A percentile compares a stretch with the other conserved stretches of the same genome.
These are phyloP conservation scores for Cytospora chrysosperma DNA, from an alignment of 2,329 filamentous ascomycete genomes.

Conservation along the genomic window DNA sequence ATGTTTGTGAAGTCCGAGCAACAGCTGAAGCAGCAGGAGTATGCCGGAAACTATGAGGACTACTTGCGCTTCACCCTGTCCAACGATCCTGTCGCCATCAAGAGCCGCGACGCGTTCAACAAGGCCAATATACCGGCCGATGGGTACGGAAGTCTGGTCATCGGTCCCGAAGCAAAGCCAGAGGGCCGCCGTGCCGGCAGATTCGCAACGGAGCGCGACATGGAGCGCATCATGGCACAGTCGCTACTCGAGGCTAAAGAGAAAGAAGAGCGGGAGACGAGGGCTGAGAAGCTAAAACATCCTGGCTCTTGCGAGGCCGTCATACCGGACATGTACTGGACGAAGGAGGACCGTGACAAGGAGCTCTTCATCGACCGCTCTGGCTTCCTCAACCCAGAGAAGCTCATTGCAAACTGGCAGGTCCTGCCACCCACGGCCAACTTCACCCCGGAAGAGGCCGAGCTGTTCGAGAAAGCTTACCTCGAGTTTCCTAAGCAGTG, in stretches of 20 bases:
- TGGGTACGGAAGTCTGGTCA: constrained; percentile 30
- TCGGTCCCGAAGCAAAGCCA: constrained; percentile 49
- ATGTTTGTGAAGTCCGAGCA: constrained; percentile 40
- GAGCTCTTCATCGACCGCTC: constrained; percentile 64
- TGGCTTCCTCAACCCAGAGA: constrained; percentile 62
- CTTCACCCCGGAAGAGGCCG: constrained; percentile 69
- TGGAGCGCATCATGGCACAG: constrained; percentile 70
- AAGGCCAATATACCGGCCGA: constrained; percentile 35
- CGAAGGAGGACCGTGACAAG: constrained; percentile 56
- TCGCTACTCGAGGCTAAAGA: constrained; percentile 71
- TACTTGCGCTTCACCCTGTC: constrained; percentile 59
- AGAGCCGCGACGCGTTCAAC: constrained; percentile 55
- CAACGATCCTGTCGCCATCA: constrained; percentile 52
- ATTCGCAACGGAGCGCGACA: constrained; percentile 70
- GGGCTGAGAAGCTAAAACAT: constrained; percentile 65
- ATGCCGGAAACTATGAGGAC: constrained; percentile 47
- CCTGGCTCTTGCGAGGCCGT: constrained; percentile 64
- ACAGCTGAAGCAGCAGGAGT: constrained; percentile 39
- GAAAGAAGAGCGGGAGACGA: constrained; percentile 63
- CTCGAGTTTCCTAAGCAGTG: constrained; percentile 78
- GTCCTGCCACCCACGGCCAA: constrained; percentile 72
- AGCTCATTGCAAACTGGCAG: constrained; percentile 68
- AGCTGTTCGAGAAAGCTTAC: constrained; percentile 71
- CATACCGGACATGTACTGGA: constrained; percentile 69
- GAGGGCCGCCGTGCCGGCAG: constrained; percentile 55